Percentiles rank a stretch among this genome's conserved stretches.
Conservation (phyloP, 495 filamentous ascomycete genomes). For the Tetracladium marchalianum region DNA sequence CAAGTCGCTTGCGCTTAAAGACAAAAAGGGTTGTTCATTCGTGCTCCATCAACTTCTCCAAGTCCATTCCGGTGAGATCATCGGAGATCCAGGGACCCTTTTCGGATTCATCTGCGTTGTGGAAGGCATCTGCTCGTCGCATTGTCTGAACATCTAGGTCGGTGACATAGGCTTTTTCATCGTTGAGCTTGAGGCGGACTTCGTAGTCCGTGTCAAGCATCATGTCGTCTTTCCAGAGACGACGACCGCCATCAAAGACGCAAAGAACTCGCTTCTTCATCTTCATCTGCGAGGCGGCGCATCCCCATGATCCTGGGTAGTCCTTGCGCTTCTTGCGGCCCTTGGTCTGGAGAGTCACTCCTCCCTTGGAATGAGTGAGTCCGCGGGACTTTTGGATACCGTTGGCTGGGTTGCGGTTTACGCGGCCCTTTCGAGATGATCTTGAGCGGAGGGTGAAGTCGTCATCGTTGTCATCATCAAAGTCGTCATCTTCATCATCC, state of each 20-base stretch:
- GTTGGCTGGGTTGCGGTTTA: conserved; percentile 32
- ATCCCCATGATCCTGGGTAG: conserved; percentile 89
- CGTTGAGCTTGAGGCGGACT: conserved; percentile 71
- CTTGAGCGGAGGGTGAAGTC: conserved; percentile 43
- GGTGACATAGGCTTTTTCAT: conserved; percentile 68
- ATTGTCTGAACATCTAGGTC: conserved; percentile 90
- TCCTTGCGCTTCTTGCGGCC: conserved; percentile 79
- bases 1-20: conserved; percentile 6
- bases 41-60: conserved; percentile 22
- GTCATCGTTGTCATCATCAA: conserved; percentile 48
- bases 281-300: conserved; percentile 80
- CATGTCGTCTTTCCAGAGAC: conserved; percentile 98
- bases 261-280: conserved; percentile 94
- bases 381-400: conserved; percentile 41
- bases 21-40: conserved; percentile 7
- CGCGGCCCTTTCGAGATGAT: conserved; percentile 15
- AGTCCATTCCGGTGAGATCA: conserved; percentile 17
- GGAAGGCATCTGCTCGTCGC: conserved; percentile 74
- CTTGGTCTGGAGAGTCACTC: conserved; percentile 49
- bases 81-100: conserved; percentile 59
- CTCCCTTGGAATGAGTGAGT: conserved; percentile 51
- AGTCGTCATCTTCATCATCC: conserved; percentile 53
- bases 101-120: conserved; percentile 66
- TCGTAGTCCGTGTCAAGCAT: conserved; percentile 94
- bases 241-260: conserved; percentile 81